These are phyloP conservation scores for Oehlia diaphana DNA, from an alignment of 192 early-diverging fungal genomes.

Conservation along the genomic window DNA sequence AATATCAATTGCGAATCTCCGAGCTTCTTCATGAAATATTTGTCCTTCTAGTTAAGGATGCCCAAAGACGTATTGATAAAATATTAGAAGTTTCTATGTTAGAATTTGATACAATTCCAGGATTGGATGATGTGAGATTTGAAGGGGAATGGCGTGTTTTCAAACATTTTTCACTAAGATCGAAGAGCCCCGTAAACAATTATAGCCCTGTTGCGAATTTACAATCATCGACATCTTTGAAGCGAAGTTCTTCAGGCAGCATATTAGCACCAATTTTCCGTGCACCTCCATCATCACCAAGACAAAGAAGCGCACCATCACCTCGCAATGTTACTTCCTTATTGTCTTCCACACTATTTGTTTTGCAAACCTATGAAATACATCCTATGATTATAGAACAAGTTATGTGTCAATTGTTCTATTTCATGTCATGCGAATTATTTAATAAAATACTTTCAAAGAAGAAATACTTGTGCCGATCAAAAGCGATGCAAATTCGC, in stretches of 20 bases:
- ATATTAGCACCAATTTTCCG: constrained; percentile 27
- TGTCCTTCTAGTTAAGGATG: constrained; percentile 61
- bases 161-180: constrained; percentile 40
- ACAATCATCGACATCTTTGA: neutral
- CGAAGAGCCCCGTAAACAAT: constrained; percentile 23
- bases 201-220: constrained; percentile 22
- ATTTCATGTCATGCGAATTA: constrained; percentile 72
- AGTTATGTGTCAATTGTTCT: constrained; percentile 73
- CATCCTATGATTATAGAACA: constrained; percentile 76
- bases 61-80: constrained; percentile 64
- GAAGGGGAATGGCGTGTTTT: constrained; percentile 63
- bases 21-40: constrained; percentile 79
- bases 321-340: constrained; percentile 75
- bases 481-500: constrained; percentile 80
- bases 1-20: constrained; percentile 76
- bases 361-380: constrained; percentile 71
- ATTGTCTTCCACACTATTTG: constrained; percentile 63
- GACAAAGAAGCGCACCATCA: constrained; percentile 43
- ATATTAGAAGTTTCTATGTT: constrained; percentile 68
- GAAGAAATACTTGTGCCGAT: constrained; percentile 72
- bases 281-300: constrained; percentile 36
- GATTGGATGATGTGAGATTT: constrained; percentile 60
- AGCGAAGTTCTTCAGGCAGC: constrained; percentile 26
- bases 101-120: constrained; percentile 68
- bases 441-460: constrained; percentile 87